A percentile compares a stretch with the other conserved stretches of the same genome.
These are phyloP conservation scores for Lipomyces sp. DNA, from an alignment of 805 yeast species.

Conservation along the genomic window DNA sequence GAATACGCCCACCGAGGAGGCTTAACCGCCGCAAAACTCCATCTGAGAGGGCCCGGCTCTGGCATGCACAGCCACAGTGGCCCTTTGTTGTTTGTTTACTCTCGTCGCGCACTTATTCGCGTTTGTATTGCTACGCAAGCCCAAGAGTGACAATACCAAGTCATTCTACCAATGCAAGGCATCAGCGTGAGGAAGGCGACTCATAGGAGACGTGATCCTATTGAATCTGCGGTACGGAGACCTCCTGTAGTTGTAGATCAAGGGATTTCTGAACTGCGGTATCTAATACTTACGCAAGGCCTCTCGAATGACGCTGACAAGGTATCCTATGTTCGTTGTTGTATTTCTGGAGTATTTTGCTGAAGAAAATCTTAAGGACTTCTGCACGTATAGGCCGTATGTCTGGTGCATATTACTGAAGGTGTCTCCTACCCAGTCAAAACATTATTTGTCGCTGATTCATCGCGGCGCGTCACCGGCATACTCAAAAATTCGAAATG, in stretches of 20 bases:
- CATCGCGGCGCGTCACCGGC: conserved; percentile 62
- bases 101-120: too few relatives aligned
- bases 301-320: conserved; percentile 29
- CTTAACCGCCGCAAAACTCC: too few relatives aligned
- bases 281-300: conserved; percentile 33
- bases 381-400: conserved; percentile 70
- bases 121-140: too few relatives aligned
- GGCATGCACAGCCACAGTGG: too few relatives aligned
- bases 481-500: conserved; percentile 75
- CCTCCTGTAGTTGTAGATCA: conserved; percentile 30
- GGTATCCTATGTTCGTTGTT: conserved; percentile 7
- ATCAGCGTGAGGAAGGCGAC: conserved; percentile 5
- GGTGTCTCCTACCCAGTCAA: conserved; percentile 61
- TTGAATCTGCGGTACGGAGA: conserved; percentile 26
- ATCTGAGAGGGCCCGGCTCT: too few relatives aligned
- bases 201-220: conserved; percentile 23
- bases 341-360: background rate
- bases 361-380: conserved; percentile 42
- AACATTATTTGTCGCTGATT: conserved; percentile 59
- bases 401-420: conserved; percentile 81
- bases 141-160: too few relatives aligned
- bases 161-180: background rate
- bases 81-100: too few relatives aligned
- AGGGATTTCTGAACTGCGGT: conserved; percentile 35
- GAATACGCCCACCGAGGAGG: too few relatives aligned